These are phyloP conservation scores for Cryptococcus maquisensis DNA, from an alignment of 1,284 basidiomycete species.

Conservation along the genomic window DNA sequence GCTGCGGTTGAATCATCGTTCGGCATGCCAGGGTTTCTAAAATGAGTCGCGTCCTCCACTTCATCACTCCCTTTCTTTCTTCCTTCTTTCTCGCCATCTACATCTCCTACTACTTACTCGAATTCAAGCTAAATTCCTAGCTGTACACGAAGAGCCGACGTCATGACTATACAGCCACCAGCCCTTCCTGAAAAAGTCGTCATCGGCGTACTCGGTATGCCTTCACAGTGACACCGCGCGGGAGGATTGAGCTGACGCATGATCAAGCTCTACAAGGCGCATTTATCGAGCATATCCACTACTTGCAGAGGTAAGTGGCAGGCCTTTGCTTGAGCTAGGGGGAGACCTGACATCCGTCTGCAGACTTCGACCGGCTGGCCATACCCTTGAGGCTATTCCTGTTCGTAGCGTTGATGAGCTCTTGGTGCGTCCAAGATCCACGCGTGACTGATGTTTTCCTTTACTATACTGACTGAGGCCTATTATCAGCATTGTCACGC, in stretches of 20 bases:
- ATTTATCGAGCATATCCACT: constrained; percentile 72
- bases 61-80: too few species aligned
- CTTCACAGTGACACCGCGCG: too few species aligned
- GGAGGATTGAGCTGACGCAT: constrained; percentile 14
- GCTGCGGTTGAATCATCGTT: too few species aligned
- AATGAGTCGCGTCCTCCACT: too few species aligned
- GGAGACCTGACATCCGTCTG: not conserved
- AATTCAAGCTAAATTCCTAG: not conserved
- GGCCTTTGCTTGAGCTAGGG: not conserved
- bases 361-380: constrained; percentile 25
- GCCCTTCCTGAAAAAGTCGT: constrained; percentile 14
- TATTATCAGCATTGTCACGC: constrained; percentile 61
- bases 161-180: constrained; percentile 10
- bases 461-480: not conserved
- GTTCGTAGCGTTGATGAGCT: constrained; percentile 77
- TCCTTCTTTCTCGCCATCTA: not conserved
- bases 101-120: not conserved
- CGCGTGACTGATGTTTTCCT: not conserved
- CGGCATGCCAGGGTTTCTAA: too few species aligned
- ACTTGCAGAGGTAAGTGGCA: constrained; percentile 36
- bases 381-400: constrained; percentile 46
- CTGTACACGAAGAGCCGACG: not conserved
- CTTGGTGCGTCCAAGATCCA: constrained; percentile 31
- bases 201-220: constrained; percentile 35
- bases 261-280: constrained; percentile 81